Base-by-base conservation (phyloP, 495 filamentous ascomycete genomes). In the Aspergillus sclerotiicarbonarius region DNA sequence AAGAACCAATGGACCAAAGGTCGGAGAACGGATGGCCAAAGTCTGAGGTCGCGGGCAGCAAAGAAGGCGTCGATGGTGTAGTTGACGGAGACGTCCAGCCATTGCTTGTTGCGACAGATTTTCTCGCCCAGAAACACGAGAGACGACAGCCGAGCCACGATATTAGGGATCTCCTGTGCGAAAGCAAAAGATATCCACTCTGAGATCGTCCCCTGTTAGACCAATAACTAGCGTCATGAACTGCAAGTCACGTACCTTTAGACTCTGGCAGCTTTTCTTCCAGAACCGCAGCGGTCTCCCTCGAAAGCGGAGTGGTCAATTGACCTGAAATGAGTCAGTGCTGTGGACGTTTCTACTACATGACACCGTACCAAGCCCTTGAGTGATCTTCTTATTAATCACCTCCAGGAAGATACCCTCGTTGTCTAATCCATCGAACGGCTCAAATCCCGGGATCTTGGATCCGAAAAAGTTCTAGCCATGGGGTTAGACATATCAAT, bases 111-210 rank as follows among this genome's bases (percentile, higher is more conserved):
- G 2, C 80, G 77, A 59, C 79, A 81, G 43, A 84, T 59, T 10
- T 78, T 72, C 6, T 73, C 61, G 19, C 84, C 86, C 49, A 87
- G 70, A 51, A 87, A 87, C 7, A 82, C 68, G 13, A 83, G 68
- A n/a, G 82, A 80, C 0, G 84, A 84, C 19, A 85, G 54, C 6
- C 76, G 77, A 37, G 82, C 82, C 1, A 88, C 78, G 12, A 85
- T 77, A 21, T 70, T 56, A 1, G 71, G 71, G 6, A 70, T 45
- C 50, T 73, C 61, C 7, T 63, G 47, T 16, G 62, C 61, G 32
- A 77, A 67, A 31, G 64, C 60, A 54, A 66, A 63, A 6, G 65
- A 52, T 12, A 58, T 67, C 70, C 73, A 75, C 51, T 73, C 68
- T 70, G 49, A 8, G 21, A 47, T 60, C 21, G 55, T 51, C 55